phyloP scores from a whole-genome alignment of 352 stramenopile species.

The Aphanomyces stellatus region DNA sequence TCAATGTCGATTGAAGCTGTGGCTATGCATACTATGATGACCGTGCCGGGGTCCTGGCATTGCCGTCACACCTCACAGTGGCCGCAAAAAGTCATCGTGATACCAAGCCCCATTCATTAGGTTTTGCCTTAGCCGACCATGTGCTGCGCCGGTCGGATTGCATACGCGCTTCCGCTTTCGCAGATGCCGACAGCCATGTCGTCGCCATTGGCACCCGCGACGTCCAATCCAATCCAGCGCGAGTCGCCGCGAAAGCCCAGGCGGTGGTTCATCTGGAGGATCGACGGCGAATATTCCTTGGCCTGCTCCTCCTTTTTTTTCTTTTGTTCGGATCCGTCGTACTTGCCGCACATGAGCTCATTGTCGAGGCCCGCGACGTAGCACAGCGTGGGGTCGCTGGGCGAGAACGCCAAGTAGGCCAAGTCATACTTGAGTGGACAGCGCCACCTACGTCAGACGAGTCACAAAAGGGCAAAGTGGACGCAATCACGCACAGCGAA shows the following conservation, averaged over 20 bases:
- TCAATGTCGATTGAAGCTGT: not conserved
- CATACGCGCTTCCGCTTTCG: constrained; percentile 15
- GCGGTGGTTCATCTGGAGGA: constrained; percentile 21
- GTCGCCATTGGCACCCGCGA: not conserved
- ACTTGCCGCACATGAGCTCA: constrained; percentile 20
- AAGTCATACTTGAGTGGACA: constrained; percentile 21
- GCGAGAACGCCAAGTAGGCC: constrained; percentile 13
- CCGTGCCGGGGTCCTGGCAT: not conserved
- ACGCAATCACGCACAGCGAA: constrained; percentile 2
- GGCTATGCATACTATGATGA: not conserved
- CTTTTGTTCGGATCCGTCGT: constrained; percentile 12
- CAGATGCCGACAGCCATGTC: constrained; percentile 13
- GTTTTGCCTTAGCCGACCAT: not conserved
- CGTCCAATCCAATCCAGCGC: constrained; percentile 16
- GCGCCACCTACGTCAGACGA: constrained; percentile 2
- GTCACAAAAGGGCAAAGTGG: not conserved
- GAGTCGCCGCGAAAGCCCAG: constrained; percentile 20
- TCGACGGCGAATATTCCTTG: constrained; percentile 14
- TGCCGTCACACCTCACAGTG: not conserved
- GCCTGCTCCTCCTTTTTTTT: constrained; percentile 5
- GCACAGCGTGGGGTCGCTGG: constrained; percentile 11
- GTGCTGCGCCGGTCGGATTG: constrained; percentile 6
- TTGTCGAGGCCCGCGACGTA: constrained; percentile 22
- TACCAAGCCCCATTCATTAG: not conserved
- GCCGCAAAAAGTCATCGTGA: not conserved